Percentiles rank a stretch among this genome's conserved stretches.
Evolutionary conservation across 208 protist genomes (phyloP).

Genomic region (Leishmania major): DNA sequence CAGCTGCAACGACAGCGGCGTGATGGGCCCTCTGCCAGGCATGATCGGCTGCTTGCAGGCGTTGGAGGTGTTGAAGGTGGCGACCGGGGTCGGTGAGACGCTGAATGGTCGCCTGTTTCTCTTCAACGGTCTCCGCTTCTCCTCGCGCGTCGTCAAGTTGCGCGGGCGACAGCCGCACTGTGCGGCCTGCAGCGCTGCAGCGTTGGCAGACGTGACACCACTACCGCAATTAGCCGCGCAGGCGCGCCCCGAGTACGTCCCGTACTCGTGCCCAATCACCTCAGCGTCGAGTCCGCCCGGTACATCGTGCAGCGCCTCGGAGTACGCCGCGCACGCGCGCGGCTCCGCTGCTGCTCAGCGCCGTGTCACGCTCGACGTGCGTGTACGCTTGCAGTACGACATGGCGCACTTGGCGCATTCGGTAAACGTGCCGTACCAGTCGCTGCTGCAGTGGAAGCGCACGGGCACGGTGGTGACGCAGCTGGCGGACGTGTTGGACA

Average conservation of each 20-base stretch:
- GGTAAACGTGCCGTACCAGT: slow-evolving; percentile 57
- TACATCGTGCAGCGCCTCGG: slow-evolving; percentile 13
- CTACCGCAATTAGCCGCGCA: slow-evolving; percentile 21
- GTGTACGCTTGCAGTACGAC: slow-evolving; percentile 67
- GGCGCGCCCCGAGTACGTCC: slow-evolving; percentile 63
- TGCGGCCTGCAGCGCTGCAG: slow-evolving; percentile 55
- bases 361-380: slow-evolving; percentile 65
- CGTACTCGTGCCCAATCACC: background rate
- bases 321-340: background rate
- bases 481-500: slow-evolving; percentile 12
- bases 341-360: background rate
- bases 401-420: slow-evolving; percentile 77
- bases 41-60: slow-evolving; percentile 95
- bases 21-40: slow-evolving; percentile 93
- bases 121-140: slow-evolving; percentile 81
- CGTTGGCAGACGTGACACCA: slow-evolving; percentile 6
- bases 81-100: slow-evolving; percentile 65
- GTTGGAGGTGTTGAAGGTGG: slow-evolving; percentile 90
- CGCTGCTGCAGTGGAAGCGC: slow-evolving; percentile 51
- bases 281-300: background rate
- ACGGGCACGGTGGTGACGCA: slow-evolving; percentile 6
- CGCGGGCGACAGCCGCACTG: slow-evolving; percentile 60
- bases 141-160: slow-evolving; percentile 71
- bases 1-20: slow-evolving; percentile 93
- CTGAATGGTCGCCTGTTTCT: slow-evolving; percentile 84